These are phyloP conservation scores for Gracilariopsis chorda DNA, from an alignment of 23 red algal genomes.

Conservation along the genomic window DNA sequence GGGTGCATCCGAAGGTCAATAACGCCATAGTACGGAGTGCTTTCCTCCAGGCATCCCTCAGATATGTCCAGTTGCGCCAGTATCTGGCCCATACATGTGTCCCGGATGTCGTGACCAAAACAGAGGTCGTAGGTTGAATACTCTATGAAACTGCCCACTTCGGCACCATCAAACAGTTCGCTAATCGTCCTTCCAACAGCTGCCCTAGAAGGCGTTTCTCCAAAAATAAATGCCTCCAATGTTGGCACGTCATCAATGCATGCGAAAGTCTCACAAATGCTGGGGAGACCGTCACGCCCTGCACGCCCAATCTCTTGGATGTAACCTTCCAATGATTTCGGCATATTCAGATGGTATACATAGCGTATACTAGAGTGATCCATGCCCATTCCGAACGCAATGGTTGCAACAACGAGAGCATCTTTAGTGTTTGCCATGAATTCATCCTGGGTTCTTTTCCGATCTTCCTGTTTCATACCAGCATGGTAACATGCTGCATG, in stretches of 20 bases:
- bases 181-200: neutral
- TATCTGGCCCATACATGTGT: conserved; percentile 47
- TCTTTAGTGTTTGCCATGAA: conserved; percentile 63
- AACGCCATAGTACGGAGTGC: conserved; percentile 49
- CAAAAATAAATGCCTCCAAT: conserved; percentile 49
- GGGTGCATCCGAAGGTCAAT: conserved; percentile 26
- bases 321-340: conserved; percentile 78
- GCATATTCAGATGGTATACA: conserved; percentile 84
- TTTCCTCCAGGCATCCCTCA: conserved; percentile 48
- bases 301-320: conserved; percentile 90
- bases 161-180: neutral
- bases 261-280: conserved; percentile 50
- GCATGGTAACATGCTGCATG: conserved; percentile 81
- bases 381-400: conserved; percentile 99
- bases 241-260: conserved; percentile 69
- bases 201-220: neutral
- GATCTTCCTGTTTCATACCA: conserved; percentile 80
- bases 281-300: conserved; percentile 73
- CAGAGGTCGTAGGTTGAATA: conserved; percentile 45
- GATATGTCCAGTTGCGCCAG: conserved; percentile 61
- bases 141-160: conserved; percentile 39
- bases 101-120: conserved; percentile 60
- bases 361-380: conserved; percentile 88
- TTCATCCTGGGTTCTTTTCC: conserved; percentile 58
- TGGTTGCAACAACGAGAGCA: conserved; percentile 88